Base-by-base conservation (phyloP, 78 protist genomes). In the Kipferlia bialata region DNA sequence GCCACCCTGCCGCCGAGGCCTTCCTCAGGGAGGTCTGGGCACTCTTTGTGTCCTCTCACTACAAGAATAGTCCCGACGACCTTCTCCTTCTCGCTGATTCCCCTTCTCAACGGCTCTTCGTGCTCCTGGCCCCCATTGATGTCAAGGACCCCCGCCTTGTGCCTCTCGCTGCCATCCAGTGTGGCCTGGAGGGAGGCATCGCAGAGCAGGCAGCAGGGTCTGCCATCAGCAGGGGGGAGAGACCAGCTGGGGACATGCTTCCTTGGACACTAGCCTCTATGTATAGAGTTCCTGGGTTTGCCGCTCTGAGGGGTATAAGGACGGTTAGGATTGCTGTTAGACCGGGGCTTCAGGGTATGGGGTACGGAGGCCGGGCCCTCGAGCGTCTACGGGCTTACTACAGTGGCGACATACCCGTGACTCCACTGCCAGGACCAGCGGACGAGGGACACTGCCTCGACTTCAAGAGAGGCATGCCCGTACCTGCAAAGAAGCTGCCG, bases 51-150 rank as follows among this genome's bases (percentile, higher is more conserved):
- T 31, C 93, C 0, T 70, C 90, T 29, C 99, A 96, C 83, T 96
- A 96, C 85, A 89, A 90, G 65, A 95, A 95, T 79, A 44, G 91
- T 28, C 99, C 99, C 22, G 91, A 95, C 81, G 99, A 97, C 78
- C 75, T 97, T n/a, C 94, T 87, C 63, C 79, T 97, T 24, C 34
- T 97, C 71, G 53, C 91, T 2, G 99, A 97, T 55, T 96, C 99
- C 1, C 99, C 99, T 0, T 87, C 93, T 29, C 99, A 97, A 51
- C 89, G 83, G 48, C 53, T 94, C 53, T 96, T 94, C 34, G 96
- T 87, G 33, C 75, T 97, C 7, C 81, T 91, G 41, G 95, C 89
- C 3, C 84, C 85, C 18, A 37, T 77, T 10, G 20, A 28, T 20
- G 33, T 24, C 12, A 60, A 33, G 41, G 66, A 66, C 17, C 99